Percentiles rank a stretch among this genome's conserved stretches.
These are phyloP conservation scores for Psilocybe mexicana DNA, from an alignment of 1,284 basidiomycete species.

Conservation along the genomic window DNA sequence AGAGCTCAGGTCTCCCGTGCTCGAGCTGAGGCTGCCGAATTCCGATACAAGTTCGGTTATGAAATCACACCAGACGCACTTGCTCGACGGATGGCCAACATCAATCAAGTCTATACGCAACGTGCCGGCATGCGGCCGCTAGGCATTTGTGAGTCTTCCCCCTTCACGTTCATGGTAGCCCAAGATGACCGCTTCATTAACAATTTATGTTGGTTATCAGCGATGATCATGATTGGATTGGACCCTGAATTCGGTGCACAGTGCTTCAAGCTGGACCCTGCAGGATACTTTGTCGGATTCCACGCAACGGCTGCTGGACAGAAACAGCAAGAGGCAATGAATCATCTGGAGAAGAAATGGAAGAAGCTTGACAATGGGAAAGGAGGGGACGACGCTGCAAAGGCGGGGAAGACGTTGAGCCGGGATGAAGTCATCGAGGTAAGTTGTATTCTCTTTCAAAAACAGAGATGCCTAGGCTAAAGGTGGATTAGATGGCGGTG, in stretches of 20 bases:
- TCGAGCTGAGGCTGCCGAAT: slow-evolving; percentile 89
- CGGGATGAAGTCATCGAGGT: slow-evolving; percentile 84
- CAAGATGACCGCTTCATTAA: slow-evolving; percentile 8
- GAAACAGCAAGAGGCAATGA: slow-evolving; percentile 99
- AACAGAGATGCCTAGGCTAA: background rate
- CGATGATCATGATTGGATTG: slow-evolving; percentile 95
- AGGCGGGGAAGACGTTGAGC: slow-evolving; percentile 66
- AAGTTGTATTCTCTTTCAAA: slow-evolving; percentile 18
- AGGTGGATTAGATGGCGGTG: slow-evolving; percentile 76
- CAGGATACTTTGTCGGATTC: slow-evolving; percentile 98
- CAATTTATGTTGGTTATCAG: slow-evolving; percentile 40
- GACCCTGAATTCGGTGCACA: slow-evolving; percentile 92
- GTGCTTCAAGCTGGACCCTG: slow-evolving; percentile 97
- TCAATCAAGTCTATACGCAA: slow-evolving; percentile 99
- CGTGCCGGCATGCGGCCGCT: slow-evolving; percentile 96
- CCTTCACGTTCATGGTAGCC: background rate
- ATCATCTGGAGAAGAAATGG: slow-evolving; percentile 98
- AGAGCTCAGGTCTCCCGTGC: slow-evolving; percentile 90
- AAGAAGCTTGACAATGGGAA: slow-evolving; percentile 85
- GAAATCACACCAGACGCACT: slow-evolving; percentile 96
- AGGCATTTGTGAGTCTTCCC: slow-evolving; percentile 76
- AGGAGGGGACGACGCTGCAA: slow-evolving; percentile 72
- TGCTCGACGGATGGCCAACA: slow-evolving; percentile 93
- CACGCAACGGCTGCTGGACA: slow-evolving; percentile 95
- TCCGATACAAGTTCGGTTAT: slow-evolving; percentile 97